A percentile compares a stretch with the other conserved stretches of the same genome.
Evolutionary conservation across 225 moss, liverwort and hornwort species (phyloP).

Genomic region (Asterella californica): DNA sequence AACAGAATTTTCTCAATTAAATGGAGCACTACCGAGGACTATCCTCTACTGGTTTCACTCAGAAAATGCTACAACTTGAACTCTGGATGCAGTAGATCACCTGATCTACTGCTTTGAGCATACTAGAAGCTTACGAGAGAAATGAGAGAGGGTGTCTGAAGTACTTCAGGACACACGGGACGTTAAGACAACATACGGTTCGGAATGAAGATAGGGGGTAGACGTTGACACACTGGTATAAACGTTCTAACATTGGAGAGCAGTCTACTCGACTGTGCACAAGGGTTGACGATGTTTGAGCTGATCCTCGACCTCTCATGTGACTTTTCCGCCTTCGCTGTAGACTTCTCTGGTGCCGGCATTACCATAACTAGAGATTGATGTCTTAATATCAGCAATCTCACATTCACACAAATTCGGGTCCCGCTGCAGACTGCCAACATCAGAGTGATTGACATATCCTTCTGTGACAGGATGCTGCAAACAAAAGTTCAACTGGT

Average conservation of each 20-base stretch:
- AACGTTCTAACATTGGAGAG: slow-evolving; percentile 26
- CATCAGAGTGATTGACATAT: background rate
- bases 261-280: slow-evolving; percentile 17
- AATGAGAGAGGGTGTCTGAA: background rate
- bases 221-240: slow-evolving; percentile 27
- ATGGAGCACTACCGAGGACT: too few species aligned
- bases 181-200: background rate
- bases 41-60: too few species aligned
- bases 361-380: slow-evolving; percentile 6
- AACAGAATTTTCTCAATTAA: too few species aligned
- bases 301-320: background rate
- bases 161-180: background rate
- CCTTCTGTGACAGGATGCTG: background rate
- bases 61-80: too few species aligned
- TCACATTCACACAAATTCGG: background rate
- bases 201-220: slow-evolving; percentile 25
- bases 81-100: too few species aligned
- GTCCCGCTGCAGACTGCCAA: background rate
- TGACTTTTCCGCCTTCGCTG: background rate
- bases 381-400: background rate
- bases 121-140: too few species aligned
- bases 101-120: too few species aligned
- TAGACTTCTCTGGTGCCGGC: background rate
- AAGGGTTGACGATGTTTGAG: slow-evolving; percentile 18
- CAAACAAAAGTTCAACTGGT: background rate